Evolutionary conservation across 306 rosid species (phyloP), one percentile per base, ranked within the genome.

Genomic region (Pueraria montana): DNA sequence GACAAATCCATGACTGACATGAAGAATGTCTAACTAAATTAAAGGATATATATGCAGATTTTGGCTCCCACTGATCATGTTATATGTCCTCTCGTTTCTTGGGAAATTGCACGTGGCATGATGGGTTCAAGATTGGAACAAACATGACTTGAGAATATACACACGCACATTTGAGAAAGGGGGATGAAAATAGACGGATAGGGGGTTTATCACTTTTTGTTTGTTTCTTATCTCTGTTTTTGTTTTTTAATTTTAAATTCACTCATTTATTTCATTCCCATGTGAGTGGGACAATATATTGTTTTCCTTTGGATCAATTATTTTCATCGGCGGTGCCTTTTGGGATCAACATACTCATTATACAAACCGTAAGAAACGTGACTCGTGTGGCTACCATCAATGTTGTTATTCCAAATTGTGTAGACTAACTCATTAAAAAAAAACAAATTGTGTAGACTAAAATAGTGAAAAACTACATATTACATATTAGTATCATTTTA

Each of bases 51-150:
- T n/a, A 3, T 76, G 56, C 63, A 30, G 17, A 61, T 27, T 40
- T 70, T 80, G 76, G 62, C 17, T 77, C 80, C 50, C 32, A 42
- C 63, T 76, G n/a, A n/a, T 43, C 91, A 91, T 74, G 90, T 89
- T 91, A 67, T 74, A 30, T 87, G 90, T 85, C 77, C 16, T 78
- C 36, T 78, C 4, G 53, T 30, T 63, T 46, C 38, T 38, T 70
- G 23, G 38, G 36, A 42, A 56, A 42, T 70, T 26, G 70, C 76
- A 55, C 23, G 34, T 80, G 84, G 38, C 45, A 24, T 68, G 16
- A 80, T 20, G 68, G 58, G 43, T 79, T 78, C 53, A 26, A 49
- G 9, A 24, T 14, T 26, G 59, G 34, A 42, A 42, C 11, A 68
- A 20, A 0, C 16, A 5, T 26, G 40, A 32, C 12, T 32, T 14